Percentiles rank a stretch among this genome's conserved stretches.
These are phyloP conservation scores for Aspergillus clavatus DNA, from an alignment of 2,329 filamentous ascomycete species.

Conservation along the genomic window DNA sequence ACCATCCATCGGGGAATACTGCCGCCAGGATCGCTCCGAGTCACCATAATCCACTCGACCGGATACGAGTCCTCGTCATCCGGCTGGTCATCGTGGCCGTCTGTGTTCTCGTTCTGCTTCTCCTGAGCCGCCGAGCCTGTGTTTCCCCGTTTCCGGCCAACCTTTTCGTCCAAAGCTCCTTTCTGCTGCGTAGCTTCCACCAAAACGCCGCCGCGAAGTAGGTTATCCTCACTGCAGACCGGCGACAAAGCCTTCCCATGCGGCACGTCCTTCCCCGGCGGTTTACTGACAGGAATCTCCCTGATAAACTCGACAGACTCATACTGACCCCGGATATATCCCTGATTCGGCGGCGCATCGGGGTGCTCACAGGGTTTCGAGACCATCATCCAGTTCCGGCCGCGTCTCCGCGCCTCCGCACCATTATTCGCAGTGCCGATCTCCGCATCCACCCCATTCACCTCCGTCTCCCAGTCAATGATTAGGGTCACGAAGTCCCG, in stretches of 20 bases:
- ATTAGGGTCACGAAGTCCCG: constrained; percentile 82
- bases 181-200: constrained; percentile 3
- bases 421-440: constrained; percentile 15
- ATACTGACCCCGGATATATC: constrained; percentile 78
- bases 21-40: constrained; percentile 80
- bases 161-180: constrained; percentile 12
- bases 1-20: constrained; percentile 86
- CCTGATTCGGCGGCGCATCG: constrained; percentile 62
- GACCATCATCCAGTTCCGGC: constrained; percentile 76
- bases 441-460: too few relatives aligned
- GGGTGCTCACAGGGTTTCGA: constrained; percentile 79
- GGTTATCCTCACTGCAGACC: constrained; percentile 7
- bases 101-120: constrained; percentile 24
- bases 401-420: constrained; percentile 26
- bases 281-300: constrained; percentile 57
- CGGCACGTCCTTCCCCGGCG: constrained; percentile 8
- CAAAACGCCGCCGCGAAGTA: background rate
- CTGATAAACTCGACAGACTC: constrained; percentile 89
- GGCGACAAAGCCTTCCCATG: background rate
- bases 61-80: constrained; percentile 56
- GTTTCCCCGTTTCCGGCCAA: constrained; percentile 33
- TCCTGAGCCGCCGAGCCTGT: constrained; percentile 34
- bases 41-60: constrained; percentile 92
- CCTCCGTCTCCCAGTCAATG: constrained; percentile 53
- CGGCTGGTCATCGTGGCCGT: constrained; percentile 8